These are phyloP conservation scores for Kodamaea lidongshanica DNA, from an alignment of 805 yeast genomes.

Conservation along the genomic window DNA sequence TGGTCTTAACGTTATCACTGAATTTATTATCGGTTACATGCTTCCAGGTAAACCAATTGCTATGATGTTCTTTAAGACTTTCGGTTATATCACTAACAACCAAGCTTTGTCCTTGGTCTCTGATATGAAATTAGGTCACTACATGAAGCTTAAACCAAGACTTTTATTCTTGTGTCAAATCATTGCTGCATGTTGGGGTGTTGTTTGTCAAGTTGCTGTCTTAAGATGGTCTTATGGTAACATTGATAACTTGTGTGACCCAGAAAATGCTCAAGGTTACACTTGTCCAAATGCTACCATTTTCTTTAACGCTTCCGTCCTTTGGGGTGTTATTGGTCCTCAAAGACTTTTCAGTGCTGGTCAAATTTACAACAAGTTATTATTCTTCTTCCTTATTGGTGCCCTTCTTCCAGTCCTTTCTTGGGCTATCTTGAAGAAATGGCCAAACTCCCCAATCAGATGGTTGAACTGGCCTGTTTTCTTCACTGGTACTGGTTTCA, in stretches of 20 bases:
- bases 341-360: constrained; percentile 13
- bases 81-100: constrained; percentile 41
- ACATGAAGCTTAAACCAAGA: constrained; percentile 38
- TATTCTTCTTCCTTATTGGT: constrained; percentile 37
- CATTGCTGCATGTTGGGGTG: constrained; percentile 38
- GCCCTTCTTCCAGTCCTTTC: constrained; percentile 29
- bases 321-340: constrained; percentile 39
- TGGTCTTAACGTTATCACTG: constrained; percentile 39
- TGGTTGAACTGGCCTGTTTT: constrained; percentile 31
- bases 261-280: constrained; percentile 24
- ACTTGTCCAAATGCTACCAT: constrained; percentile 38
- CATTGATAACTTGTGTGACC: constrained; percentile 27
- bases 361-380: constrained; percentile 23
- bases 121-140: constrained; percentile 40
- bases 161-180: constrained; percentile 38
- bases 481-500: constrained; percentile 46
- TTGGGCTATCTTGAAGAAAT: constrained; percentile 35
- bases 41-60: constrained; percentile 44
- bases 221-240: constrained; percentile 37
- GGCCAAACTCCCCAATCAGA: constrained; percentile 30
- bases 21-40: constrained; percentile 39
- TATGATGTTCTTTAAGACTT: constrained; percentile 43
- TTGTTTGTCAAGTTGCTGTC: constrained; percentile 34
- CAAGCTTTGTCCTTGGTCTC: constrained; percentile 47
- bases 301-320: constrained; percentile 38